A percentile compares a stretch with the other conserved stretches of the same genome.
Evolutionary conservation across 352 stramenopile species (phyloP).

Genomic region (Phytopythium boreale): DNA sequence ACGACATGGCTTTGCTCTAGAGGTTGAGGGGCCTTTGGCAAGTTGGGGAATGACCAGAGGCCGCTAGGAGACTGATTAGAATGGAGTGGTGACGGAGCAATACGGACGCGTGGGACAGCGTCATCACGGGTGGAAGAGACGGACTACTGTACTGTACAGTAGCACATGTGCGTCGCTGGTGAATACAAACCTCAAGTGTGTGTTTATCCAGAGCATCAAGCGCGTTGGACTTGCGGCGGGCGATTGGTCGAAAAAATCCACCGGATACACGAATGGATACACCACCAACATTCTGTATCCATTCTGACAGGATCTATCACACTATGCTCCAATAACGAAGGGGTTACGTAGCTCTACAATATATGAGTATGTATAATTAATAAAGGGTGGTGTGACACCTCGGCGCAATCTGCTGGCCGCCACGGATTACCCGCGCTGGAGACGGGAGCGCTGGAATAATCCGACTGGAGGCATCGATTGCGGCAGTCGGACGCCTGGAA

Average conservation of each 20-base stretch:
- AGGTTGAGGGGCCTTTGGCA: neutral
- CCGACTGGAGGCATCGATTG: neutral
- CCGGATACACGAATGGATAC: neutral
- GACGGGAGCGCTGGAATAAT: neutral
- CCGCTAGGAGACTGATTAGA: neutral
- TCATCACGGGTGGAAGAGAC: neutral
- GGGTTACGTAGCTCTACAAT: neutral
- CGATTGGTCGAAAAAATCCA: constrained; percentile 9
- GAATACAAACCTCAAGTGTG: neutral
- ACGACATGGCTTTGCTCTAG: neutral
- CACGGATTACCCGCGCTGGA: neutral
- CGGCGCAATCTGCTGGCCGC: neutral
- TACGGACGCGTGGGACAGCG: neutral
- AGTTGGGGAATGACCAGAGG: neutral
- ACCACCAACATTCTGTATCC: neutral
- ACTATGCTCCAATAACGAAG: neutral
- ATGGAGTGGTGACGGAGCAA: neutral
- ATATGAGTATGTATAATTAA: no score
- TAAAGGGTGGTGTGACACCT: neutral
- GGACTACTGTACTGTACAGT: no score
- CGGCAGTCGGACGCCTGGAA: neutral
- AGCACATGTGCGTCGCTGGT: neutral
- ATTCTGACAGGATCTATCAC: neutral
- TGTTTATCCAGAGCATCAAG: neutral
- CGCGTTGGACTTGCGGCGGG: neutral